Evolutionary conservation across 306 rosid species (phyloP).

Genomic region (Prunus armeniaca): DNA sequence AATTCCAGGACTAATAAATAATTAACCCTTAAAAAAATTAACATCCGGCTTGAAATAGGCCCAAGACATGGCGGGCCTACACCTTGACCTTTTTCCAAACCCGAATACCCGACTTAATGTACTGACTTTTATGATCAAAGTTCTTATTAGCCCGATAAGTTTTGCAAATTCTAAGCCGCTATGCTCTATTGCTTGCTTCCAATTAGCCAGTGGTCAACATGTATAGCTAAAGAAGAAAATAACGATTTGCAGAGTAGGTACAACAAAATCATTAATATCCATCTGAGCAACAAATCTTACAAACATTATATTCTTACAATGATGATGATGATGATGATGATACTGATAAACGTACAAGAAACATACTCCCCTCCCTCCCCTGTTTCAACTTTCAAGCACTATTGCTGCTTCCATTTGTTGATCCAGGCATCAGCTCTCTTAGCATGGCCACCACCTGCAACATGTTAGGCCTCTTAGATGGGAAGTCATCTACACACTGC

Average conservation of each 20-base stretch:
- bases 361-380: background rate
- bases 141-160: too few relatives aligned
- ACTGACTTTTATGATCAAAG: too few relatives aligned
- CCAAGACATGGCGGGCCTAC: too few relatives aligned
- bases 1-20: too few relatives aligned
- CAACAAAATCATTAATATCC: constrained; percentile 15
- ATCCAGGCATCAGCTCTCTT: constrained; percentile 76
- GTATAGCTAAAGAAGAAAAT: constrained; percentile 16
- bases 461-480: constrained; percentile 95
- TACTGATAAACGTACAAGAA: constrained; percentile 12
- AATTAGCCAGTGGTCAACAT: constrained; percentile 16
- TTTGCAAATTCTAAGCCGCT: background rate
- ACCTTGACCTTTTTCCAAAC: too few relatives aligned
- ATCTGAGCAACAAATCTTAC: constrained; percentile 5
- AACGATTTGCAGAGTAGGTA: constrained; percentile 27
- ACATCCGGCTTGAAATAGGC: too few relatives aligned
- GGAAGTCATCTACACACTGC: constrained; percentile 78
- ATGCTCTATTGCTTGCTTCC: background rate
- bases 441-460: constrained; percentile 86
- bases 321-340: constrained; percentile 39
- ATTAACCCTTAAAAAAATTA: too few relatives aligned
- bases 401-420: constrained; percentile 76
- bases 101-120: too few relatives aligned
- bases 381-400: constrained; percentile 47
- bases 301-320: constrained; percentile 29